Evolutionary conservation across 176 grass and related monocot species (phyloP).

Genomic region (Paspalum notatum): DNA sequence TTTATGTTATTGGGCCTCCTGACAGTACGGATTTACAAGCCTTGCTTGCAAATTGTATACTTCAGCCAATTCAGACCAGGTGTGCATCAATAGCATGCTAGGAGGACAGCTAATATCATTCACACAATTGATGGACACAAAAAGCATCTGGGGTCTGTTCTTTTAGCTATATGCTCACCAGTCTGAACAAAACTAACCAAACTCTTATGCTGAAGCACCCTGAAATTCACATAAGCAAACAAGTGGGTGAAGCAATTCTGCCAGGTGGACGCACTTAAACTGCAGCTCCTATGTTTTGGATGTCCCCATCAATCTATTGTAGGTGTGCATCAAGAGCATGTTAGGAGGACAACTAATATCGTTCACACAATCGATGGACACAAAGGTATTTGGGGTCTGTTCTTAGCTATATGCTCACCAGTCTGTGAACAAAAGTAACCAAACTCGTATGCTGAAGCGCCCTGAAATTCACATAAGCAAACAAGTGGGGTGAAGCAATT

Average conservation of each 20-base stretch:
- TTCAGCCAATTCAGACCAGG: not conserved
- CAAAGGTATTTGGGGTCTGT: not conserved
- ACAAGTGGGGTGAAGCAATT: not conserved
- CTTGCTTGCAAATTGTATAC: not conserved
- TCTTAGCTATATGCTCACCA: not conserved
- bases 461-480: not conserved
- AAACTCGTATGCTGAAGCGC: not conserved
- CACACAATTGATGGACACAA: not conserved
- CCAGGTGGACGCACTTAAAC: not conserved
- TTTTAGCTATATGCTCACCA: not conserved
- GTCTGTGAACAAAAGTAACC: not conserved
- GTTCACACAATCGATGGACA: slow-evolving; percentile 3
- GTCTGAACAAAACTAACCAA: not conserved
- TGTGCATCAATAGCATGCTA: not conserved
- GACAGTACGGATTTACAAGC: not conserved
- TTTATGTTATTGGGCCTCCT: slow-evolving; percentile 18
- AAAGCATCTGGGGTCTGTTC: not conserved
- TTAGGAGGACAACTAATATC: not conserved
- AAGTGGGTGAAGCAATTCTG: not conserved
- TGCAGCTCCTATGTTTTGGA: not conserved
- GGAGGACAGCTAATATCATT: not conserved
- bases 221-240: not conserved
- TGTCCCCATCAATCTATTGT: not conserved
- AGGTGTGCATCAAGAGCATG: not conserved
- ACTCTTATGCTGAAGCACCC: not conserved